These are phyloP conservation scores for Fusarium tjaetaba DNA, from an alignment of 2,329 filamentous ascomycete genomes.

Conservation along the genomic window DNA sequence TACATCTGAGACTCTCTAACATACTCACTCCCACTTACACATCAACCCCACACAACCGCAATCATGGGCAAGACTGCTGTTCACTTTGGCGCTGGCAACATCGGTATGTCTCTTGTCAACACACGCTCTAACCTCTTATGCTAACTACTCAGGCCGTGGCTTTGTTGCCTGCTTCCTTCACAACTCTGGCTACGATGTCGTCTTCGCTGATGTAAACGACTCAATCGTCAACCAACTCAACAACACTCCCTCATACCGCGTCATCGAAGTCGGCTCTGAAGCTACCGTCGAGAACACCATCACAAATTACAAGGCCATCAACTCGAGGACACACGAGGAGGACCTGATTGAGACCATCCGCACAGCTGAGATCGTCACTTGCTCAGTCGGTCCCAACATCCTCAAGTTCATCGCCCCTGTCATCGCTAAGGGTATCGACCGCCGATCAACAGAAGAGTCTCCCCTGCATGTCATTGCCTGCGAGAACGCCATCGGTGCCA, in stretches of 20 bases:
- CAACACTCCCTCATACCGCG: constrained; percentile 79
- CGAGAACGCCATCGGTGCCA: constrained; percentile 97
- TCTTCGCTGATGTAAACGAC: constrained; percentile 96
- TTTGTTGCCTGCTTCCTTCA: constrained; percentile 93
- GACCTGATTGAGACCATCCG: constrained; percentile 87
- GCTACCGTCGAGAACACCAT: constrained; percentile 85
- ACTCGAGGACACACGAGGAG: constrained; percentile 86
- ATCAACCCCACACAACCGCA: constrained; percentile 6
- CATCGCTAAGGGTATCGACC: constrained; percentile 92
- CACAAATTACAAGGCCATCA: constrained; percentile 96
- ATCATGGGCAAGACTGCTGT: constrained; percentile 73
- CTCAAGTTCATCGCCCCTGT: constrained; percentile 96
- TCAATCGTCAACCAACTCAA: constrained; percentile 83
- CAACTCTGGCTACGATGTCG: constrained; percentile 92
- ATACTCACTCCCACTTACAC: constrained; percentile 16
- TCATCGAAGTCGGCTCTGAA: constrained; percentile 90
- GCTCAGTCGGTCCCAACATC: constrained; percentile 95
- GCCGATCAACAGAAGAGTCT: constrained; percentile 68
- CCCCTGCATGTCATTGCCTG: constrained; percentile 95
- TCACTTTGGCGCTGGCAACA: constrained; percentile 89
- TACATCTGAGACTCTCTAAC: neutral
- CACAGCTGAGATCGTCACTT: constrained; percentile 90
- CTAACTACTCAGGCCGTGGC: constrained; percentile 65
- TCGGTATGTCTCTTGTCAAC: constrained; percentile 62
- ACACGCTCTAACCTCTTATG: neutral